Conservation (phyloP, 768 basidiomycete genomes). For the Russula olivacea region DNA sequence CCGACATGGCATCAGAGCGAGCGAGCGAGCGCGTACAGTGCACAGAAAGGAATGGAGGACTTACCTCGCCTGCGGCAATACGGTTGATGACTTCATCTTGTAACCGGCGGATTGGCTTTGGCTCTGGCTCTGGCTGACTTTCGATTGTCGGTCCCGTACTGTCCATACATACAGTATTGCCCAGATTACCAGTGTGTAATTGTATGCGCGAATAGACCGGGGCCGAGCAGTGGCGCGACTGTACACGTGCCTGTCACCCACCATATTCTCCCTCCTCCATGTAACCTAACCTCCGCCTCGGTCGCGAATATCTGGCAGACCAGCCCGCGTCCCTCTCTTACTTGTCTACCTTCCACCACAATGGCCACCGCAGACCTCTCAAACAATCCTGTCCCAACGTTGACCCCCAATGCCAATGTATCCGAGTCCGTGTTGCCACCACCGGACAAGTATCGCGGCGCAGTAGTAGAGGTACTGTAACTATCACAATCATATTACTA, state of each 20-base stretch:
- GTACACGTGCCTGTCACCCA: neutral
- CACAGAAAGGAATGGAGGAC: constrained; percentile 12
- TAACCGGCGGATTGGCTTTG: constrained; percentile 21
- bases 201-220: neutral
- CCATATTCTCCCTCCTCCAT: neutral
- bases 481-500: constrained; percentile 13
- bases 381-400: neutral
- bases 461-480: constrained; percentile 72
- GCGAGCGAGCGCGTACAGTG: too few species aligned
- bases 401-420: neutral
- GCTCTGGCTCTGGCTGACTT: constrained; percentile 15
- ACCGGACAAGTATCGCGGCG: constrained; percentile 72
- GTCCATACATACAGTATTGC: neutral
- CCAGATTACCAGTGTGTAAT: neutral
- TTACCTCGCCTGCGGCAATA: constrained; percentile 52
- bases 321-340: neutral
- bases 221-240: neutral
- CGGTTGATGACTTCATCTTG: constrained; percentile 25
- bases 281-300: constrained; percentile 19
- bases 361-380: constrained; percentile 6
- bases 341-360: neutral
- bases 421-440: neutral
- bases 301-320: constrained; percentile 1
- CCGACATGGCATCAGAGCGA: neutral
- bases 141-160: neutral